Evolutionary conservation across 176 grass and related monocot genomes (phyloP), one percentile per base, ranked within the genome.

Genomic region (Carex cristatella): DNA sequence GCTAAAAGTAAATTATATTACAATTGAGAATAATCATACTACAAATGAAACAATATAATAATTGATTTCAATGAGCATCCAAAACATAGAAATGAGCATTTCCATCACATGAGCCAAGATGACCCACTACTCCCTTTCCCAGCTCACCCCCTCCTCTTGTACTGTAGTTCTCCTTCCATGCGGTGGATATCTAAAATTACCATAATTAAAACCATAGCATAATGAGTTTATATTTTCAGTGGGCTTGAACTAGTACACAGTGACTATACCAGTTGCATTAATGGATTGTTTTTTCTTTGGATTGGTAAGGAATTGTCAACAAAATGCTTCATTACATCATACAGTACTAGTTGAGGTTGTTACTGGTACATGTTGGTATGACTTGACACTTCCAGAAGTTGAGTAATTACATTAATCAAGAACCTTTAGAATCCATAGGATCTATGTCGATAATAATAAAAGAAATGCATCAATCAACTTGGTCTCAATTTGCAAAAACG

Each of bases 91-190:
- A 91, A 85, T 91, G 89, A 32, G 91, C 89, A 84, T 91, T 91
- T 91, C 89, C 91, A 84, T 92, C 91, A 80, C 93, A 99, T 84
- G 96, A 88, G 66, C 88, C 91, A 88, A 91, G 93, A 88, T 99
- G 96, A 42, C 93, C 90, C 77, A 99, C 91, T 65, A 94, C 93
- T 87, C 48, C 88, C 96, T 99, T 15, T 92, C 90, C 96, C 96
- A 95, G 9, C 83, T 88, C 53, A 99, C 86, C 10, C 87, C 90
- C 3, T 99, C 93, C 84, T 99, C 96, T 85, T 86, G 61, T 6
- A 93, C 90, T 49, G 88, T 67, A 40, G 86, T 92, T 76, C 91
- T 82, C 73, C 85, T 84, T 23, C 96, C 96, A 27, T 99, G 96
- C 4, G 96, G 93, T 53, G 90, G 93, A 86, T 99, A 99, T 85